These are phyloP conservation scores for Ogataea hybrid DNA, from an alignment of 1,139 yeast genomes.

Conservation along the genomic window DNA sequence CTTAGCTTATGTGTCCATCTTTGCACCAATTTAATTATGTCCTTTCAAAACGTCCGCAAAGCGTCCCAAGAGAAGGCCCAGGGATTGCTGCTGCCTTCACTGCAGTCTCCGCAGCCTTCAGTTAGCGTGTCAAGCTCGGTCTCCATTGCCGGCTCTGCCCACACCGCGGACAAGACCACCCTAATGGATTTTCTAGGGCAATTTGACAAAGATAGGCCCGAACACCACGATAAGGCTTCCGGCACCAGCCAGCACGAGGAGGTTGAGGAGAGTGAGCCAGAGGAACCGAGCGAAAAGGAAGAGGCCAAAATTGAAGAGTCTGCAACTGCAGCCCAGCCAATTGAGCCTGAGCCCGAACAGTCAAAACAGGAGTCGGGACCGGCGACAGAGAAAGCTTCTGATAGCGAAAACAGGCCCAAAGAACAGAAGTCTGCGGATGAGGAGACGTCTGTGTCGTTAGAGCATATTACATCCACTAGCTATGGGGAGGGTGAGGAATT, in stretches of 20 bases:
- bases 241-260: neutral
- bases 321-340: too few species aligned
- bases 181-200: conserved; percentile 18
- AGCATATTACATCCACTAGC: conserved; percentile 22
- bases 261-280: neutral
- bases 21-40: conserved; percentile 8
- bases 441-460: conserved; percentile 9
- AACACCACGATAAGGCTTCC: conserved; percentile 3
- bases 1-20: conserved; percentile 4
- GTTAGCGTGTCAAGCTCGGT: too few species aligned
- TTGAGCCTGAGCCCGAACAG: too few species aligned
- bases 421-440: neutral
- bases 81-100: too few species aligned
- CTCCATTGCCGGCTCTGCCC: conserved; percentile 12
- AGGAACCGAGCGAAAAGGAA: neutral
- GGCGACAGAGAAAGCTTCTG: too few species aligned
- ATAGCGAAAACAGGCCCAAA: too few species aligned
- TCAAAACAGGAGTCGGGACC: too few species aligned
- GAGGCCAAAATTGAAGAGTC: too few species aligned
- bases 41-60: conserved; percentile 7
- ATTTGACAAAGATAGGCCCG: conserved; percentile 11
- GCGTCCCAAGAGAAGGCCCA: too few species aligned
- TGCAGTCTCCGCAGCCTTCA: too few species aligned
- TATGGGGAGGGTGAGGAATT: conserved; percentile 25
- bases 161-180: conserved; percentile 8